Evolutionary conservation across 2,329 filamentous ascomycete species (phyloP).

Genomic region (Nigrospora sphaerica): DNA sequence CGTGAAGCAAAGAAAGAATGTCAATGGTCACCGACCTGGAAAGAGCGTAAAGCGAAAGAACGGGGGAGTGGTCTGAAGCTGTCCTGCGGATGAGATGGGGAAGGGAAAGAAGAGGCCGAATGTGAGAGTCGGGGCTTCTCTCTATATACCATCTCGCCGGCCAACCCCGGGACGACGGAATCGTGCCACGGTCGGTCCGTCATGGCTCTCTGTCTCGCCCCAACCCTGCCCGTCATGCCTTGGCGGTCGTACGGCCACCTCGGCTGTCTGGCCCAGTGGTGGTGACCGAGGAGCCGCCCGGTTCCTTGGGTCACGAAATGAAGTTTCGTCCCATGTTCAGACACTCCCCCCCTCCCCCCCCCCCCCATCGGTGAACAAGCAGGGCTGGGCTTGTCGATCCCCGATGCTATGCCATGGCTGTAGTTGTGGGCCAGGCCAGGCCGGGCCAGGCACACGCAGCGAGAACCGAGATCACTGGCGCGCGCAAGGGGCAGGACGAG

Average conservation of each 20-base stretch:
- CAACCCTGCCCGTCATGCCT: not conserved
- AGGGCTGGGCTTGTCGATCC: too few species aligned
- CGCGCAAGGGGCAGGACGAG: too few species aligned
- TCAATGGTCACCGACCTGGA: constrained; percentile 8
- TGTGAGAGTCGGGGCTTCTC: not conserved
- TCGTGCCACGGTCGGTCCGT: too few species aligned
- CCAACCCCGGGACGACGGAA: not conserved
- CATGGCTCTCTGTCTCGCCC: not conserved
- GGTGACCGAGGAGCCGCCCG: not conserved
- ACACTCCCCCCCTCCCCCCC: too few species aligned
- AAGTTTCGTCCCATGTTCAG: too few species aligned
- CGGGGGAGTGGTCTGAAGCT: not conserved
- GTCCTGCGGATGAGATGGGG: not conserved
- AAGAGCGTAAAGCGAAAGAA: constrained; percentile 5
- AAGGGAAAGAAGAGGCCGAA: not conserved
- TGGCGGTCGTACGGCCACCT: too few species aligned
- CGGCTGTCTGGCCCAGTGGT: not conserved
- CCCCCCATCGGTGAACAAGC: too few species aligned
- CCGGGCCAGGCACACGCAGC: too few species aligned
- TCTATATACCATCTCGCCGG: not conserved
- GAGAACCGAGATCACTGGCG: too few species aligned
- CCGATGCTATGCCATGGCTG: too few species aligned
- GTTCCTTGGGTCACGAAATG: not conserved
- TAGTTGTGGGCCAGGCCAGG: too few species aligned
- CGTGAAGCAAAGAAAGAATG: constrained; percentile 5